Percentiles rank a stretch among this genome's conserved stretches.
Conservation (phyloP, 2,329 filamentous ascomycete species). For the Claviceps monticola region DNA sequence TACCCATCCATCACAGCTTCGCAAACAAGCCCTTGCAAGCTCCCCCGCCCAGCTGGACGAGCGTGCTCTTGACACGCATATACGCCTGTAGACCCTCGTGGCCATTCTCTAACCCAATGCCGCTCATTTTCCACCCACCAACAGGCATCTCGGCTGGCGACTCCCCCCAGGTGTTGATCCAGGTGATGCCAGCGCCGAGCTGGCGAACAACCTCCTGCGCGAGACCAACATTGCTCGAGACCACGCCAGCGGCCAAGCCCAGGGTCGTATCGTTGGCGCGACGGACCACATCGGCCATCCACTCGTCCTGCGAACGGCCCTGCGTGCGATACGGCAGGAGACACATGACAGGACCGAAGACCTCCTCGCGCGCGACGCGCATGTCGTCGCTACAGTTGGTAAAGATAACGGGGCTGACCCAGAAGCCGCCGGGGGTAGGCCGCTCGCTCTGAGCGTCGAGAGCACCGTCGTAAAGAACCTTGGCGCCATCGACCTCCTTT, state of each 20-base stretch:
- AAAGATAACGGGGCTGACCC: slow-evolving; percentile 74
- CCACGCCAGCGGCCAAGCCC: slow-evolving; percentile 73
- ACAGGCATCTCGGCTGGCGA: slow-evolving; percentile 84
- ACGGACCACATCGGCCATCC: slow-evolving; percentile 51
- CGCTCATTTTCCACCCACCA: slow-evolving; percentile 84
- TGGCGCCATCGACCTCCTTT: slow-evolving; percentile 58
- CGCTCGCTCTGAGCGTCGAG: slow-evolving; percentile 38
- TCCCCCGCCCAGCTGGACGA: slow-evolving; percentile 65
- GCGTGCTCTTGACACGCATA: slow-evolving; percentile 75
- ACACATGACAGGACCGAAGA: slow-evolving; percentile 79
- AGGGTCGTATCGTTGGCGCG: slow-evolving; percentile 67
- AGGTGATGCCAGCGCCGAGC: slow-evolving; percentile 75
- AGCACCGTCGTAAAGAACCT: slow-evolving; percentile 56
- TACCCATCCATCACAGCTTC: slow-evolving; percentile 36
- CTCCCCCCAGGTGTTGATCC: slow-evolving; percentile 93
- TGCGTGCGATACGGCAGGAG: slow-evolving; percentile 56
- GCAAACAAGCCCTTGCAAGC: slow-evolving; percentile 53
- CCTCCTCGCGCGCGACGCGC: slow-evolving; percentile 69
- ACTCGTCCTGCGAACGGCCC: slow-evolving; percentile 16
- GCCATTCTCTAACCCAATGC: slow-evolving; percentile 78
- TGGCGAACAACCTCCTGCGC: slow-evolving; percentile 59
- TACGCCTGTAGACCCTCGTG: slow-evolving; percentile 66
- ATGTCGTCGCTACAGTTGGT: slow-evolving; percentile 74
- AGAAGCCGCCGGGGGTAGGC: slow-evolving; percentile 52
- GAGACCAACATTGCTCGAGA: slow-evolving; percentile 58